Evolutionary conservation across 2,329 filamentous ascomycete genomes (phyloP), one percentile per base, ranked within the genome.

Genomic region (Cytospora mali): DNA sequence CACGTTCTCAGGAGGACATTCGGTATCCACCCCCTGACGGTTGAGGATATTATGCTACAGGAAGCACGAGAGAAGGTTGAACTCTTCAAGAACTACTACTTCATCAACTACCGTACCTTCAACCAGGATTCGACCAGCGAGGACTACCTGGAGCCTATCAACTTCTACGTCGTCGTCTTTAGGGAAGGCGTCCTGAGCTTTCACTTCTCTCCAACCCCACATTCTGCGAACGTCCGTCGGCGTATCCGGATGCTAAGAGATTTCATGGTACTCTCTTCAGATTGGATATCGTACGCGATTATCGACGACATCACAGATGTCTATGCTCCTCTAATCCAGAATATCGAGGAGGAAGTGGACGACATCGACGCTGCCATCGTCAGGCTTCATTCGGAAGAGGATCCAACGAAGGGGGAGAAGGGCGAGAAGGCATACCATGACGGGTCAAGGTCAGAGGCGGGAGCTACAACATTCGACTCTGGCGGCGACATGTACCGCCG

Each of bases 291-390:
- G 9, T 99, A 99, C 72, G 95, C 93, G 54, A 90, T 97, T 68
- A 97, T 98, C 67, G 95, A 99, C 76, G 95, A 99, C 73, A 97
- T 99, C 69, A 99, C 95, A 6, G 95, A 99, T 74, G 93, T 93
- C 2, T 99, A 97, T 72, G 91, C 90, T 6, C 95, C 95, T 0
- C 80, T 98, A 54, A 97, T 99, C 61, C 90, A 96, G 70, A 87
- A 85, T 27, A 97, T 99, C 57, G 95, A 99, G 75, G 89, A 97
- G 54, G 94, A 99, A 74, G 95, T 98, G 13, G 95, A 99, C 73
- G 91, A 96, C 64, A 98, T 99, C 67, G 95, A 99, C 71, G 94
- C 97, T 68, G 88, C 86, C 23, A 97, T 99, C 68, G 79, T 99
- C 59, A 84, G 86, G 68, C 84, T 97, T 67, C 93, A 97, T 73